These are phyloP conservation scores for Marasmius tenuissimus DNA, from an alignment of 1,284 basidiomycete species.

Conservation along the genomic window DNA sequence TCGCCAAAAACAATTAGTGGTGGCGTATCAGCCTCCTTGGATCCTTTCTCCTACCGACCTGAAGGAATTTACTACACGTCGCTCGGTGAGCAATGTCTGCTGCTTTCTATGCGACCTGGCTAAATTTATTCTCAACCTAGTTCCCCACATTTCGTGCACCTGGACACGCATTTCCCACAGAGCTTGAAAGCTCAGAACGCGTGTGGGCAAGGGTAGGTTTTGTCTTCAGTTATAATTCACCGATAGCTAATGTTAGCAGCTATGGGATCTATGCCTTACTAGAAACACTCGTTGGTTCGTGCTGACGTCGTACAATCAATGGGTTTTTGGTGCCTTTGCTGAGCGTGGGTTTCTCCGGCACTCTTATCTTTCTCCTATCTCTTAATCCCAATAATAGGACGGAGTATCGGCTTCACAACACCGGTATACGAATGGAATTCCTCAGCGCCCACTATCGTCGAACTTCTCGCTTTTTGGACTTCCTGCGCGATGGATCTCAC, in stretches of 20 bases:
- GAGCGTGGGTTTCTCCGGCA: constrained; percentile 37
- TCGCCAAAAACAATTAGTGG: constrained; percentile 35
- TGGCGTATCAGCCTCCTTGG: constrained; percentile 70
- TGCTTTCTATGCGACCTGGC: background rate
- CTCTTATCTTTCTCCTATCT: background rate
- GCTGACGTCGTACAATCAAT: constrained; percentile 64
- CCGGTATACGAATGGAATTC: constrained; percentile 39
- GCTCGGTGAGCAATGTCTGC: constrained; percentile 37
- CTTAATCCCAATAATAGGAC: constrained; percentile 38
- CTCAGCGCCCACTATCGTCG: constrained; percentile 43
- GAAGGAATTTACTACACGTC: constrained; percentile 47
- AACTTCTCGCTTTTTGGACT: constrained; percentile 53
- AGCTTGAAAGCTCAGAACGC: constrained; percentile 42
- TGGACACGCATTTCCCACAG: constrained; percentile 29
- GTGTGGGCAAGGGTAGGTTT: constrained; percentile 65
- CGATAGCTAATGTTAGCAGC: constrained; percentile 32
- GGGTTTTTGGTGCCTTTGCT: constrained; percentile 73
- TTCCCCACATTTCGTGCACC: constrained; percentile 36
- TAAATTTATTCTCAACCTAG: constrained; percentile 20
- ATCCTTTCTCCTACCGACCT: constrained; percentile 56
- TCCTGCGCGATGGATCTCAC: constrained; percentile 44
- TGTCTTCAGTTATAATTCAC: constrained; percentile 10
- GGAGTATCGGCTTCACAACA: constrained; percentile 51
- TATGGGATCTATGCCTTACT: constrained; percentile 64
- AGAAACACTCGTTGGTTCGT: constrained; percentile 62